A percentile compares a stretch with the other conserved stretches of the same genome.
These are phyloP conservation scores for Ceratobasidium sp. DNA, from an alignment of 1,284 basidiomycete genomes.

Conservation along the genomic window DNA sequence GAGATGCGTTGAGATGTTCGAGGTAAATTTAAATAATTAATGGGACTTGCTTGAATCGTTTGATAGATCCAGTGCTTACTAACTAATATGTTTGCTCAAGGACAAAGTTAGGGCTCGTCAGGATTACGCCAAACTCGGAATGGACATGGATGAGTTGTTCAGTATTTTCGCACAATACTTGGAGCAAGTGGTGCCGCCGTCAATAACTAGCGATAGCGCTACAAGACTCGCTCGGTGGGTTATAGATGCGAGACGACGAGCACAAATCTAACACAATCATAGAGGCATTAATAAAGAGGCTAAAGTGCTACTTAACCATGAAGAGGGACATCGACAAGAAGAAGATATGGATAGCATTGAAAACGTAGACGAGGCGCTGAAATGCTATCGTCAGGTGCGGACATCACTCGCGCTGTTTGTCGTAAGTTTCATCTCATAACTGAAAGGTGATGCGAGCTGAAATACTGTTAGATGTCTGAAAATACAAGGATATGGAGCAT, in stretches of 20 bases:
- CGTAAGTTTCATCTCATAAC: not conserved
- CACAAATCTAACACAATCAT: not conserved
- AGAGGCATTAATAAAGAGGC: not conserved
- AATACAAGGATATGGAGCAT: no score
- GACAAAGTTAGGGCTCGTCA: not conserved
- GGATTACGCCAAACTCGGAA: not conserved
- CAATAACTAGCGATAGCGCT: not conserved
- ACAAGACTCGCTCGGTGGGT: not conserved
- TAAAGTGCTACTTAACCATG: not conserved
- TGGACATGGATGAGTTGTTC: not conserved
- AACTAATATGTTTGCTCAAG: not conserved
- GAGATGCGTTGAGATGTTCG: not conserved
- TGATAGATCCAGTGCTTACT: not conserved
- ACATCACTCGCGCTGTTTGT: not conserved
- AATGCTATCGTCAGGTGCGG: conserved; percentile 2
- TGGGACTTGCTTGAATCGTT: no score
- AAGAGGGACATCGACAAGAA: not conserved
- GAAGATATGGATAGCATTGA: not conserved
- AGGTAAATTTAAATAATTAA: no score
- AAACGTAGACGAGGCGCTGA: not conserved
- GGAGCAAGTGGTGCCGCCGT: not conserved
- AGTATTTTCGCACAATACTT: not conserved
- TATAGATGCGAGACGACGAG: not conserved
- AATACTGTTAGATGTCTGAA: no score
- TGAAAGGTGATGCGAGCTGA: no score